phyloP scores from a whole-genome alignment of 2,329 filamentous ascomycete species.

The Cercospora berteroae region DNA sequence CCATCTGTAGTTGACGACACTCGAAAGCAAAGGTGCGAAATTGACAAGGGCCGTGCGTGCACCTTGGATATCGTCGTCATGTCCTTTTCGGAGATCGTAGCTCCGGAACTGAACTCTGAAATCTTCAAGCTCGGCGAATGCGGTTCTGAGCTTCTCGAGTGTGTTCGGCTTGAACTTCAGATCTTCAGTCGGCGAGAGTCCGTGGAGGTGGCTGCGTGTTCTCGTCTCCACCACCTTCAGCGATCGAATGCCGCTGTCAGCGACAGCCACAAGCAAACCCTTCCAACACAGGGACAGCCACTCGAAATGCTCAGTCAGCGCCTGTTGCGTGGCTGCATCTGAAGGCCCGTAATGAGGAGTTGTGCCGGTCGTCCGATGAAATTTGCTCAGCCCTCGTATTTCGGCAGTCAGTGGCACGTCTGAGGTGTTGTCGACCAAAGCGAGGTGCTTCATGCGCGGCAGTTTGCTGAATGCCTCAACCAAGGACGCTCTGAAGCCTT shows the following conservation, averaged over 20 bases:
- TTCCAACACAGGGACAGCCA: conserved; percentile 25
- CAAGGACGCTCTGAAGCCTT: conserved; percentile 25
- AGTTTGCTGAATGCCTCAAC: conserved; percentile 29
- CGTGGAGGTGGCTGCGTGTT: conserved; percentile 8
- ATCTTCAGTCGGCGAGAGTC: conserved; percentile 19
- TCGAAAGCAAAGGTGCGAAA: conserved; percentile 13
- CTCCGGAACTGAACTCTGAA: conserved; percentile 20
- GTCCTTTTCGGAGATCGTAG: conserved; percentile 8
- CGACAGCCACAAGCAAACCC: conserved; percentile 23
- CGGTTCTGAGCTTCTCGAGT: conserved; percentile 9
- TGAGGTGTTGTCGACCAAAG: conserved; percentile 17
- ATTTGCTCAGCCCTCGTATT: conserved; percentile 25
- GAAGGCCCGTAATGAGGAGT: conserved; percentile 12
- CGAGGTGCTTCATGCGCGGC: conserved; percentile 16
- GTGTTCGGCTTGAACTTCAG: conserved; percentile 18
- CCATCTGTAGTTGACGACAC: conserved; percentile 9
- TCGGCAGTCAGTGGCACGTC: conserved; percentile 13
- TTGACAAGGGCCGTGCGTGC: conserved; percentile 12
- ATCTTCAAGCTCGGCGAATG: conserved; percentile 21
- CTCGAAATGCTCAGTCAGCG: conserved; percentile 14
- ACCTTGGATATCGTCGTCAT: background rate
- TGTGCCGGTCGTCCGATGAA: conserved; percentile 22
- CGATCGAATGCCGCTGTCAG: conserved; percentile 20
- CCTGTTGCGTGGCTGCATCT: background rate
- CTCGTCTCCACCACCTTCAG: conserved; percentile 19